Evolutionary conservation across 176 grass and related monocot species (phyloP).

Genomic region (Dactylis glomerata): DNA sequence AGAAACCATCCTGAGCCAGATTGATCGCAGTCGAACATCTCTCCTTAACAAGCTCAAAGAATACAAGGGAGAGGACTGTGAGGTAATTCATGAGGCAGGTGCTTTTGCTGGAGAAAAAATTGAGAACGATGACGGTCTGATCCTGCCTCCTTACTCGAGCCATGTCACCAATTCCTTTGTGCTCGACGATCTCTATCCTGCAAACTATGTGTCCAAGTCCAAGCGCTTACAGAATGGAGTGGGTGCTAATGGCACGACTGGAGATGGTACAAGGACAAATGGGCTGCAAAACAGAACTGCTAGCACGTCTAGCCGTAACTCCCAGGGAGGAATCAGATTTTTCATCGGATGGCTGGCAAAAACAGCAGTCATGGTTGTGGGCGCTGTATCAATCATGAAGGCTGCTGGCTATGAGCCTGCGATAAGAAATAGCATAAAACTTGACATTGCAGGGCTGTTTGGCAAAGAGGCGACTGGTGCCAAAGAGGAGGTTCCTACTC

Average conservation of each 20-base stretch:
- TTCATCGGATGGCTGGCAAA: constrained; percentile 74
- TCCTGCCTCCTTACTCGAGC: constrained; percentile 56
- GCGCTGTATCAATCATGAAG: constrained; percentile 54
- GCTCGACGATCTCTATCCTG: constrained; percentile 49
- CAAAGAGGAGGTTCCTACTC: neutral
- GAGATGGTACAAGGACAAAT: neutral
- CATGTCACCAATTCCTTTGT: constrained; percentile 62
- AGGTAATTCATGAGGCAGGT: constrained; percentile 71
- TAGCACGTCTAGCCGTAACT: neutral
- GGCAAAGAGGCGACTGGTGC: neutral
- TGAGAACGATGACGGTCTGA: constrained; percentile 65
- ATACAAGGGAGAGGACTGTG: constrained; percentile 75
- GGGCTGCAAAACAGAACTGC: constrained; percentile 17
- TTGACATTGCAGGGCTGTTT: constrained; percentile 27
- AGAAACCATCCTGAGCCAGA: constrained; percentile 65
- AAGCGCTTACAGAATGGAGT: constrained; percentile 30
- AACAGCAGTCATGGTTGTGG: constrained; percentile 52
- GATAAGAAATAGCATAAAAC: constrained; percentile 24
- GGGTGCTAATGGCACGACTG: neutral
- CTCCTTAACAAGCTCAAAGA: constrained; percentile 74
- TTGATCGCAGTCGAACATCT: constrained; percentile 57
- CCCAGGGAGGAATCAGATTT: constrained; percentile 29
- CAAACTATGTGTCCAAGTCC: constrained; percentile 28
- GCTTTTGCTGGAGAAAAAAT: constrained; percentile 72
- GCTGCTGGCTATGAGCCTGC: constrained; percentile 53